phyloP scores from a whole-genome alignment of 768 basidiomycete genomes.

The Termitomyces bulborhizus region DNA sequence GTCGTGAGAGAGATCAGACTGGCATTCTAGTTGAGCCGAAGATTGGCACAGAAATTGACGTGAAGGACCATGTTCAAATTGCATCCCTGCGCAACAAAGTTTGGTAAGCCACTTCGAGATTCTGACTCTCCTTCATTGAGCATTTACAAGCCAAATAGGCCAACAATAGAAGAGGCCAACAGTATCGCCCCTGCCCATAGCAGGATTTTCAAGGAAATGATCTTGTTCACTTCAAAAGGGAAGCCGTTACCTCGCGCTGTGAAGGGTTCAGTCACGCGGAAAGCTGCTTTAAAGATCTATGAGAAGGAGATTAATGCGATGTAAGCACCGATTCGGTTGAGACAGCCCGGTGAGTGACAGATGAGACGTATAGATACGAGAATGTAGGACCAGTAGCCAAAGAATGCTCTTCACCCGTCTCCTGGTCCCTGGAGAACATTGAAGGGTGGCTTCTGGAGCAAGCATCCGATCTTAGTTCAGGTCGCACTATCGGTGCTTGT shows the following conservation, averaged over 20 bases:
- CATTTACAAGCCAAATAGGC: no score
- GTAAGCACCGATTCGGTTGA: neutral
- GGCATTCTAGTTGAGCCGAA: conserved; percentile 7
- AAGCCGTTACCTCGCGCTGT: conserved; percentile 5
- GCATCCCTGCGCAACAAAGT: no score
- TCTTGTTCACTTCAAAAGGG: neutral
- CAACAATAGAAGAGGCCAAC: conserved; percentile 27
- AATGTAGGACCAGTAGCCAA: neutral
- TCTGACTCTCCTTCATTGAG: no score
- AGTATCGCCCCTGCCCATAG: conserved; percentile 30
- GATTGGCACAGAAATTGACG: no score
- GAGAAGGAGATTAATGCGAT: neutral
- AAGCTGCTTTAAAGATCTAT: neutral
- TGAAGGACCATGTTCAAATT: no score
- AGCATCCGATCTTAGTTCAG: neutral
- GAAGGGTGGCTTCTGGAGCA: conserved; percentile 1
- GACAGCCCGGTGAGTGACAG: no score
- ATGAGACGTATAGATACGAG: neutral
- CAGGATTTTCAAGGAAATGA: conserved; percentile 36
- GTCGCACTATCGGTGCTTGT: neutral
- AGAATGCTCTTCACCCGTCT: neutral
- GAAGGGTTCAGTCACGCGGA: conserved; percentile 4
- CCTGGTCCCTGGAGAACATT: neutral
- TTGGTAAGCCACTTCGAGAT: no score
- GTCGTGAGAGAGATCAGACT: conserved; percentile 19